These are phyloP conservation scores for Gryganskiella cystojenkinii DNA, from an alignment of 192 early-diverging fungal species.

Conservation along the genomic window DNA sequence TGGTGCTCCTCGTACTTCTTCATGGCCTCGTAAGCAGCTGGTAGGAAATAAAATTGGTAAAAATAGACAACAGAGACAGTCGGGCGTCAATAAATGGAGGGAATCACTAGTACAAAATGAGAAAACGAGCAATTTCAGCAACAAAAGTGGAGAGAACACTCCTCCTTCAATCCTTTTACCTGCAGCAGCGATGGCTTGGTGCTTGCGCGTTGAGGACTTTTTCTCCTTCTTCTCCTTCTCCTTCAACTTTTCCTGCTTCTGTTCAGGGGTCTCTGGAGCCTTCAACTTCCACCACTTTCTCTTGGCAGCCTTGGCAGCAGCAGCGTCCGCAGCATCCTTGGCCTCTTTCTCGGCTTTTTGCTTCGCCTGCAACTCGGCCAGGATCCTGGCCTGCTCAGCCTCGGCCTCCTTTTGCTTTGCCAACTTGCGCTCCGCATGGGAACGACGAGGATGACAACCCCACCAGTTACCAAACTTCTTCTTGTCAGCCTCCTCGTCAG, in stretches of 20 bases:
- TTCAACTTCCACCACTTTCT: conserved; percentile 42
- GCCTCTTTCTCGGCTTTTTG: conserved; percentile 36
- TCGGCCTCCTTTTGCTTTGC: conserved; percentile 48
- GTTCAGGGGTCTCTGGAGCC: conserved; percentile 13
- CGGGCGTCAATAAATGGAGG: not conserved
- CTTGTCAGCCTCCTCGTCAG: conserved; percentile 36
- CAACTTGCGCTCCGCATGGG: conserved; percentile 41
- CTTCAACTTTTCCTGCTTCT: conserved; percentile 27
- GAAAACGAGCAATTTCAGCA: not conserved
- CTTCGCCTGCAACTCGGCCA: conserved; percentile 34
- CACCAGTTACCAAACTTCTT: conserved; percentile 49
- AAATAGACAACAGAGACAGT: not conserved
- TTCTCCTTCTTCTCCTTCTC: conserved; percentile 19
- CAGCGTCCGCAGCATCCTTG: conserved; percentile 36
- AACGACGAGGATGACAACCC: conserved; percentile 48
- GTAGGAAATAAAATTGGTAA: not conserved
- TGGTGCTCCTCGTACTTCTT: conserved; percentile 44
- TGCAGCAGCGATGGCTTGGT: conserved; percentile 50
- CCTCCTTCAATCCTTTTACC: conserved; percentile 24
- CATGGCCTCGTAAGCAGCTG: conserved; percentile 51
- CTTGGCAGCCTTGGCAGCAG: conserved; percentile 34
- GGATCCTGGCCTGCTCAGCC: conserved; percentile 20
- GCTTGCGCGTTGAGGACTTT: conserved; percentile 18
- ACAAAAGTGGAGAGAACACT: not conserved
- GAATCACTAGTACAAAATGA: not conserved